phyloP scores from a whole-genome alignment of 305 asterid genomes.

The Rubia balearica region DNA sequence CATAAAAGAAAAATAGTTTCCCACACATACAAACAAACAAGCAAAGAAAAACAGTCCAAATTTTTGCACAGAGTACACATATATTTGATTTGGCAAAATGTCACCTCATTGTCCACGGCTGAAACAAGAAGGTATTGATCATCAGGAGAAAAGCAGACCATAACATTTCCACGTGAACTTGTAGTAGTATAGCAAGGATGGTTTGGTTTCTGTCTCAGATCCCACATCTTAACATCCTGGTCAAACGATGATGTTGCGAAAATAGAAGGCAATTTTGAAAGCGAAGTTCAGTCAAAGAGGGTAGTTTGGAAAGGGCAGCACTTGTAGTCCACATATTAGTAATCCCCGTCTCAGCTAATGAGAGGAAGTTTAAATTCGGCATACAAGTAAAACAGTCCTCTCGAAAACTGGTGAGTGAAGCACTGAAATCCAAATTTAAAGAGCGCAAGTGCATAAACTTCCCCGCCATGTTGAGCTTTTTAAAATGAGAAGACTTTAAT shows the following conservation, averaged over 20 bases:
- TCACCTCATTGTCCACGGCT: conserved; percentile 95
- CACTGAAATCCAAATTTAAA: conserved; percentile 82
- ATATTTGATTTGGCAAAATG: conserved; percentile 12
- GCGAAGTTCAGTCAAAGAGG: conserved; percentile 67
- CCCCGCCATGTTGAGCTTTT: conserved; percentile 76
- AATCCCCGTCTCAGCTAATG: conserved; percentile 78
- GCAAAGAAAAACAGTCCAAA: not conserved
- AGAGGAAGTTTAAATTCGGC: conserved; percentile 73
- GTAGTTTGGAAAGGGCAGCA: conserved; percentile 72
- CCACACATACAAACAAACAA: not conserved
- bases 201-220: conserved; percentile 63
- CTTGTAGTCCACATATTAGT: conserved; percentile 79
- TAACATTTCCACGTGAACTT: conserved; percentile 84
- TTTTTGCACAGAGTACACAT: not conserved
- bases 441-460: conserved; percentile 51
- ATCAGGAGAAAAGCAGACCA: conserved; percentile 97
- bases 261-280: conserved; percentile 72
- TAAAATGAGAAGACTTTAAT: conserved; percentile 72
- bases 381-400: conserved; percentile 76
- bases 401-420: conserved; percentile 67
- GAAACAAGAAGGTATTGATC: conserved; percentile 92
- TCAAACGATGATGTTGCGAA: conserved; percentile 92
- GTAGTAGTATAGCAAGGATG: conserved; percentile 80
- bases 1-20: not conserved
- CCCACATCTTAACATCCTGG: conserved; percentile 92